Base-by-base conservation (phyloP, 805 yeast genomes). In the Monosporozyma unispora region DNA sequence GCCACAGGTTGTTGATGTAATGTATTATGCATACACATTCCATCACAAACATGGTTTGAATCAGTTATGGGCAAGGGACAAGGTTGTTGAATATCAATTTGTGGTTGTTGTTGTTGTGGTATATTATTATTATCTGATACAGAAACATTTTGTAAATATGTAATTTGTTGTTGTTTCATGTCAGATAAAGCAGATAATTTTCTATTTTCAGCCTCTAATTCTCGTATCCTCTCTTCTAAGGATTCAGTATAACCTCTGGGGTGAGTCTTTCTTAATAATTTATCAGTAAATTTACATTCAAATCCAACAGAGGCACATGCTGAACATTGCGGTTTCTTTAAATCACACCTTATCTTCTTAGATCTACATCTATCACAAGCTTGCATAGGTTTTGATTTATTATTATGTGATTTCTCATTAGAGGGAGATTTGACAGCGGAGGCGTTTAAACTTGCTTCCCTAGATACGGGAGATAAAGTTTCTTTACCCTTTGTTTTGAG, bases 161-260 rank as follows among this genome's bases (percentile, higher is more conserved):
- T 19, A 8, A 50, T 58, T 52, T 41, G 61, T 44, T 63, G 63
- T 43, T 62, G 63, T 51, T 63, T 63, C 47, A 63, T 51, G 45
- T 63, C 65, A 45, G 61, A 57, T 21, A 63, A 43, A 4, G 86
- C 84, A 31, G 77, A 72, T 25, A 89, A 66, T 58, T 84, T 76
- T 54, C 80, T 78, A 63, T 87, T 87, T 59, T 88, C 95, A 3
- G 83, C 78, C 63, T 88, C 96, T 21, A 90, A 72, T 60, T 84
- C 93, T 46, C 96, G 72, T n/a, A 89, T 82, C 46, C 96, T 72
- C 60, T 87, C 95, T 62, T 89, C 97, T 48, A 89, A 66, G 2
- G 89, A 82, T 67, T 89, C 96, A 0, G 96, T 89, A 59, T 89
- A 89, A 0, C 96, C 96, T 62, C 95, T 75, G 9, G 96, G 96